Evolutionary conservation across 495 filamentous ascomycete genomes (phyloP).

Genomic region (Penicillium alfredii): DNA sequence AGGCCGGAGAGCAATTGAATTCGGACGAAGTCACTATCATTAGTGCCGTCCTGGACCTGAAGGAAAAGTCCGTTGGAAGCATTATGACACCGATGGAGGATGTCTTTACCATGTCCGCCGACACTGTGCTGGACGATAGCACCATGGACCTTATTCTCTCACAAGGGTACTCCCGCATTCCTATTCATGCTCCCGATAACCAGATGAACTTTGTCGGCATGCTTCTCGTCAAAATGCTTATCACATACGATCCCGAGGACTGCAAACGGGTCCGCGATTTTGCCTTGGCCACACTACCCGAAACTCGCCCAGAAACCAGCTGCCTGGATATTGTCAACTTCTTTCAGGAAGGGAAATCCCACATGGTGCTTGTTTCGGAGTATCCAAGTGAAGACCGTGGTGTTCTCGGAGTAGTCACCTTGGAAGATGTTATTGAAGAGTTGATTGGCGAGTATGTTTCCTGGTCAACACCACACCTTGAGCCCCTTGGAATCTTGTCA

Average conservation of each 20-base stretch:
- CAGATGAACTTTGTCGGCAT: conserved; percentile 87
- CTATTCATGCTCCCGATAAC: conserved; percentile 83
- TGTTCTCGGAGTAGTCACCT: conserved; percentile 84
- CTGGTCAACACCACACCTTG: too few species aligned
- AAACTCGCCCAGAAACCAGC: conserved; percentile 90
- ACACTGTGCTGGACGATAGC: conserved; percentile 81
- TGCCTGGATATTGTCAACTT: conserved; percentile 98
- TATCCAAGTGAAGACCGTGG: conserved; percentile 82
- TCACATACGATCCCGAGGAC: conserved; percentile 97
- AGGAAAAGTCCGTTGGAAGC: conserved; percentile 86
- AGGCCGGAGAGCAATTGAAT: conserved; percentile 81
- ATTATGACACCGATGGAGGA: conserved; percentile 99
- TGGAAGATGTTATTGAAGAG: conserved; percentile 98
- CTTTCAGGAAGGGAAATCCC: conserved; percentile 97
- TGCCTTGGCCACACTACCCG: conserved; percentile 85
- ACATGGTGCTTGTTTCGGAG: conserved; percentile 96
- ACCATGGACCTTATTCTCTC: conserved; percentile 91
- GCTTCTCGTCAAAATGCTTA: conserved; percentile 95
- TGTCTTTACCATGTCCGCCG: conserved; percentile 90
- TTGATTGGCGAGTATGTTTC: conserved; percentile 86
- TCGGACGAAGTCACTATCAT: conserved; percentile 99
- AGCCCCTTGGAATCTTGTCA: too few species aligned
- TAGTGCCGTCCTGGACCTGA: conserved; percentile 89
- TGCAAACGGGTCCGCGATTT: conserved; percentile 79
- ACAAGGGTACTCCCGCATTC: conserved; percentile 91